phyloP scores from a whole-genome alignment of 2,329 filamentous ascomycete species.

The Fusarium dlaminii region DNA sequence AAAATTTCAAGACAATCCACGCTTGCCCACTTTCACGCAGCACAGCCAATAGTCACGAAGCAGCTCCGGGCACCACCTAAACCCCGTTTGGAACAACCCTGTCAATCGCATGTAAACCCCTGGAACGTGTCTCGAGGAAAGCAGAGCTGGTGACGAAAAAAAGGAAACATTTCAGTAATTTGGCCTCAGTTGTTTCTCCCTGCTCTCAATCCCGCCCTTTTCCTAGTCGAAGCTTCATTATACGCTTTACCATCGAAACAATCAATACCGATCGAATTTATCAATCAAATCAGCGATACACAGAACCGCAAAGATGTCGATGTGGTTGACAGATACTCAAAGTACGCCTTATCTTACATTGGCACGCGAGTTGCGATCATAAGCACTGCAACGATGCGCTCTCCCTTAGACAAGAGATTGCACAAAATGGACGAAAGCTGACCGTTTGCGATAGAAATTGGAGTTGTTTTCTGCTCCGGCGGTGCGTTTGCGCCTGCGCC shows the following conservation, averaged over 20 bases:
- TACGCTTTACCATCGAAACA: not conserved
- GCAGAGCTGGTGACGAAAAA: slow-evolving; percentile 33
- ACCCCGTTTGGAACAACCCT: slow-evolving; percentile 28
- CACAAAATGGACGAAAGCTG: slow-evolving; percentile 37
- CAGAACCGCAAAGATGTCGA: slow-evolving; percentile 63
- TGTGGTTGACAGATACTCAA: slow-evolving; percentile 96
- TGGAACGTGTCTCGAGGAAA: slow-evolving; percentile 34
- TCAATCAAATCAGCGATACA: not conserved
- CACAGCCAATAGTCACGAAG: slow-evolving; percentile 34
- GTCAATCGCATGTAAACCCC: slow-evolving; percentile 33
- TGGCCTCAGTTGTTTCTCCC: slow-evolving; percentile 22
- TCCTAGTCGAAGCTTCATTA: not conserved
- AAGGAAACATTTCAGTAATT: slow-evolving; percentile 31
- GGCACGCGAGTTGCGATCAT: slow-evolving; percentile 3
- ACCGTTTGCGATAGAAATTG: slow-evolving; percentile 76
- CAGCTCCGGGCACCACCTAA: slow-evolving; percentile 11
- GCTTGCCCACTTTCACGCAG: slow-evolving; percentile 24
- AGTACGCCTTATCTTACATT: slow-evolving; percentile 67
- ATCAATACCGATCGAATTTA: not conserved
- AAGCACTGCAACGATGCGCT: not conserved
- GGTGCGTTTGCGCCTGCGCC: slow-evolving; percentile 70
- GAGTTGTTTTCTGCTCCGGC: slow-evolving; percentile 96
- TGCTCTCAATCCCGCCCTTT: slow-evolving; percentile 12
- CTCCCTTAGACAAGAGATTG: not conserved
- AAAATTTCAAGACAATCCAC: slow-evolving; percentile 36